These are phyloP conservation scores for Primulina eburnea DNA, from an alignment of 257 asterid genomes.

Conservation along the genomic window DNA sequence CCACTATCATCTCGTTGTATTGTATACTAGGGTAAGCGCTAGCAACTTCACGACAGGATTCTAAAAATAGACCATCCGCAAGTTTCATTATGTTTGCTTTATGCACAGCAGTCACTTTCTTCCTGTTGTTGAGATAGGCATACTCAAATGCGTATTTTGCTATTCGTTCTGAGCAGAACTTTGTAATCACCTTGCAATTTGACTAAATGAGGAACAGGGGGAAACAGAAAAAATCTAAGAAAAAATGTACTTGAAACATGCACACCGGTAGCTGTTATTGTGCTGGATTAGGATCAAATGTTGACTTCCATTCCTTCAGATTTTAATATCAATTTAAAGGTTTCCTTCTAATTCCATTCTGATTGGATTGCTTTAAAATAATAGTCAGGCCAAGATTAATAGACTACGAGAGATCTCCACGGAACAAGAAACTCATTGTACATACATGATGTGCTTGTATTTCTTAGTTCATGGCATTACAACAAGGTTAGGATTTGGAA, in stretches of 20 bases:
- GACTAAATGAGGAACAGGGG: slow-evolving; percentile 35
- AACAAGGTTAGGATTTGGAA: not conserved
- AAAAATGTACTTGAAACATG: not conserved
- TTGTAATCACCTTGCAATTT: slow-evolving; percentile 78
- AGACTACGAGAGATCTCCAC: not conserved
- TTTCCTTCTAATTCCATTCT: not conserved
- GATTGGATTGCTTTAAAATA: not conserved
- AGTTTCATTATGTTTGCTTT: slow-evolving; percentile 99
- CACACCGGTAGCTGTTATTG: not conserved
- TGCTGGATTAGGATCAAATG: not conserved
- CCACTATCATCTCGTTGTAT: slow-evolving; percentile 89
- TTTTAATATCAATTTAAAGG: not conserved
- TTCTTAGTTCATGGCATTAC: not conserved
- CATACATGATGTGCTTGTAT: not conserved
- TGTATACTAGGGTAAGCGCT: slow-evolving; percentile 86
- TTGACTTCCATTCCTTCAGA: not conserved
- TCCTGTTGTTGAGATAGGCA: slow-evolving; percentile 94
- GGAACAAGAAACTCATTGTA: not conserved
- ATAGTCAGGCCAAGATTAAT: not conserved
- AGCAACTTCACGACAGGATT: slow-evolving; percentile 95
- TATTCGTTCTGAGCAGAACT: slow-evolving; percentile 94
- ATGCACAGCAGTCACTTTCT: slow-evolving; percentile 95
- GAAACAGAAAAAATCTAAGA: not conserved
- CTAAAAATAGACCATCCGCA: slow-evolving; percentile 94
- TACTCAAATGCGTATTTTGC: slow-evolving; percentile 97